phyloP scores from a whole-genome alignment of 306 rosid species.

The Hylodesmum podocarpum region DNA sequence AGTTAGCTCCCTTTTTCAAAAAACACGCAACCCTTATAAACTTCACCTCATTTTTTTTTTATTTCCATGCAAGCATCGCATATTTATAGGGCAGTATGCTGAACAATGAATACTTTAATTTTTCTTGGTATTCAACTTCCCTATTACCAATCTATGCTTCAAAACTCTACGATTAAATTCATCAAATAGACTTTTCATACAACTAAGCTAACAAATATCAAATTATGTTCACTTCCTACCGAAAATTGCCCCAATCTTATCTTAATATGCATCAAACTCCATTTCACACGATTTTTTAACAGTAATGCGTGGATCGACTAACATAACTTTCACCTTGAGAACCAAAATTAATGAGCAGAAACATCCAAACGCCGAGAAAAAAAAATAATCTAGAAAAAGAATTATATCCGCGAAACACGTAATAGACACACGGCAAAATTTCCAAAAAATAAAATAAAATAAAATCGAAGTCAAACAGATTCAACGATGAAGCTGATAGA shows the following conservation, averaged over 20 bases:
- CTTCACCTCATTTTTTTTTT: constrained; percentile 10
- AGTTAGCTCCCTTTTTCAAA: constrained; percentile 3
- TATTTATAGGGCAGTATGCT: background rate
- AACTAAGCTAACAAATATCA: constrained; percentile 19
- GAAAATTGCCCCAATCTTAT: constrained; percentile 28
- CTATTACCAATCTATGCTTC: background rate
- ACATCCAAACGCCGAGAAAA: background rate
- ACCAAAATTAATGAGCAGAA: constrained; percentile 6
- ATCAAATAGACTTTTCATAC: background rate
- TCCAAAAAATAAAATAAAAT: background rate
- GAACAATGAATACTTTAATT: background rate
- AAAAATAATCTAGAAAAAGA: constrained; percentile 18
- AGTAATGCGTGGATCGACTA: constrained; percentile 33
- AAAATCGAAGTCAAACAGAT: constrained; percentile 42
- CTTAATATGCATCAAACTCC: constrained; percentile 3
- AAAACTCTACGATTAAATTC: background rate
- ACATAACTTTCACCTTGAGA: background rate
- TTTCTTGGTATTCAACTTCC: constrained; percentile 10
- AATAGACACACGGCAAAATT: background rate
- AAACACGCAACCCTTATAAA: background rate
- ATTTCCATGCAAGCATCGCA: background rate
- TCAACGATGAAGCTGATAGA: constrained; percentile 25
- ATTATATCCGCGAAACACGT: background rate
- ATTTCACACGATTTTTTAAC: constrained; percentile 7
- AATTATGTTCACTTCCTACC: background rate